phyloP scores from a whole-genome alignment of 305 asterid genomes.

The Solanum chacoense region DNA sequence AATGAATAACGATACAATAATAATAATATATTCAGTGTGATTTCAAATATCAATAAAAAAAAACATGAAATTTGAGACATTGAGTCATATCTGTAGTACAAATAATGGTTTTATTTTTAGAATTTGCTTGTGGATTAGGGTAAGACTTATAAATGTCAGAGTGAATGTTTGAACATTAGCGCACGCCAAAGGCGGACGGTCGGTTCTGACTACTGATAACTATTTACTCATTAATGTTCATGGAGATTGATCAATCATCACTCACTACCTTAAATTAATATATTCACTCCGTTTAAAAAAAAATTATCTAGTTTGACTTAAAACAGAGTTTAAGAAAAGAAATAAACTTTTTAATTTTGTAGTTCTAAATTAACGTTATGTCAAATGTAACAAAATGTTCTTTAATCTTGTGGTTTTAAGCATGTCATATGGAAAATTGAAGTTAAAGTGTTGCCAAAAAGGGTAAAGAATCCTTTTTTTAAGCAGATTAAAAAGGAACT shows the following conservation, averaged over 20 bases:
- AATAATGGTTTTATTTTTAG: neutral
- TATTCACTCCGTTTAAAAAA: too few relatives aligned
- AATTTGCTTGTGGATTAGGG: neutral
- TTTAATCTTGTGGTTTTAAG: too few relatives aligned
- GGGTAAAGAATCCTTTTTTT: too few relatives aligned
- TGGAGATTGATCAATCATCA: neutral
- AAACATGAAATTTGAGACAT: neutral
- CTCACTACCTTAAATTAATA: neutral
- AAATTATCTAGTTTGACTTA: accelerated
- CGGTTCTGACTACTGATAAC: neutral
- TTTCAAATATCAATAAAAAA: too few relatives aligned
- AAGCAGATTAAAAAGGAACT: too few relatives aligned
- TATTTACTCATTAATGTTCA: neutral
- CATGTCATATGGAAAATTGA: too few relatives aligned
- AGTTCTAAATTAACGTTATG: too few relatives aligned
- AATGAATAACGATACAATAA: neutral
- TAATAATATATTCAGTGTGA: neutral
- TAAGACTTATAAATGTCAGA: neutral
- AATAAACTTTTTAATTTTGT: too few relatives aligned
- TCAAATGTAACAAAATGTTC: too few relatives aligned
- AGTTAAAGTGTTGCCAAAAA: too few relatives aligned
- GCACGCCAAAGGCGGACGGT: neutral
- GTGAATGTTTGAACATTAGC: neutral
- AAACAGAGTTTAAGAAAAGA: too few relatives aligned
- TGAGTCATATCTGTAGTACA: neutral